Conservation (phyloP, 108 stramenopile species). For the Cyclostephanos tholiformis region DNA sequence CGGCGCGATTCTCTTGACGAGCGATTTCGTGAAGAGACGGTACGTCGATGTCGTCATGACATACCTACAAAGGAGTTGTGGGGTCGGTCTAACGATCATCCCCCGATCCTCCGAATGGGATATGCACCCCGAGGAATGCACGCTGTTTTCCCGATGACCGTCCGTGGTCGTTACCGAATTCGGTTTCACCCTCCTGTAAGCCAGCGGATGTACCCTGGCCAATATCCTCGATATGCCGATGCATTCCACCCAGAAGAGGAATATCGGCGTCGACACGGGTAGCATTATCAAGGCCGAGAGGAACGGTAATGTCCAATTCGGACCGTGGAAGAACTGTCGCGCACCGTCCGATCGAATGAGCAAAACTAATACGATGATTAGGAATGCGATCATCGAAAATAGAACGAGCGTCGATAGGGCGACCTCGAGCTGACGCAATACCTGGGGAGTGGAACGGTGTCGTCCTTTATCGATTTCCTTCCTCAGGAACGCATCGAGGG, state of each 20-base stretch:
- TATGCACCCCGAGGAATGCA: not conserved
- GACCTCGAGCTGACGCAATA: constrained; percentile 57
- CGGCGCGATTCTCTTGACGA: not conserved
- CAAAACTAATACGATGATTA: constrained; percentile 46
- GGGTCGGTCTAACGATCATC: constrained; percentile 9
- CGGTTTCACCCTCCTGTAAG: constrained; percentile 19
- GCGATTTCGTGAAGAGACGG: constrained; percentile 49
- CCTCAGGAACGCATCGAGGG: constrained; percentile 65
- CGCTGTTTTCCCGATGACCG: not conserved
- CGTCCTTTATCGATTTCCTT: constrained; percentile 25
- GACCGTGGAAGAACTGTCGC: constrained; percentile 29
- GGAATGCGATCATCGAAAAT: constrained; percentile 45
- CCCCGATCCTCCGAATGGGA: constrained; percentile 1
- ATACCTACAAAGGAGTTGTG: constrained; percentile 56
- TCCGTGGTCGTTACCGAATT: not conserved
- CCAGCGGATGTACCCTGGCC: constrained; percentile 68
- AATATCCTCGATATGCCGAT: constrained; percentile 78
- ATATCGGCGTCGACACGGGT: constrained; percentile 64
- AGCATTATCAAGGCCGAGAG: constrained; percentile 63
- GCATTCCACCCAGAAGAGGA: constrained; percentile 69
- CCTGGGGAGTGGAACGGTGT: constrained; percentile 49
- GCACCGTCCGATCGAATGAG: constrained; percentile 48
- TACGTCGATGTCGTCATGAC: constrained; percentile 60
- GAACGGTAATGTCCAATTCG: constrained; percentile 61
- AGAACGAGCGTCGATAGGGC: constrained; percentile 50